Conservation (phyloP, 306 rosid genomes). For the Hylodesmum podocarpum region DNA sequence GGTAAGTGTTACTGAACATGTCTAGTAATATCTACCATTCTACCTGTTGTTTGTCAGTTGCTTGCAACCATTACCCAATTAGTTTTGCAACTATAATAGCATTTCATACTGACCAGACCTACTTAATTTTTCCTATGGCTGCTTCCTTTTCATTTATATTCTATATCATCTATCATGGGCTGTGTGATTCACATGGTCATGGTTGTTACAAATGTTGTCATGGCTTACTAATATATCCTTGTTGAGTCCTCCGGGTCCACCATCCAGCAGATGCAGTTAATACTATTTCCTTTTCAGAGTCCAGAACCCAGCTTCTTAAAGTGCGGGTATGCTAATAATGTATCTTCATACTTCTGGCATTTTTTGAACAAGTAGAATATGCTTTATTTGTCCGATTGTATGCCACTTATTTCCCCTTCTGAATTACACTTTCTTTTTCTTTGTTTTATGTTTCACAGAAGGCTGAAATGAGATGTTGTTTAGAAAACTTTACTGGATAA, state of each 20-base stretch:
- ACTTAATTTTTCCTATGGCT: not conserved
- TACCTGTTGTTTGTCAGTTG: not conserved
- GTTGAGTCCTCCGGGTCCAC: slow-evolving; percentile 61
- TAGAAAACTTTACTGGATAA: slow-evolving; percentile 67
- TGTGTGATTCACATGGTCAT: slow-evolving; percentile 6
- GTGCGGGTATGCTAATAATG: slow-evolving; percentile 60
- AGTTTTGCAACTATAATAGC: slow-evolving; percentile 5
- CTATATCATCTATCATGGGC: not conserved
- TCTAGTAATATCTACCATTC: not conserved
- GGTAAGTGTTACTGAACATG: not conserved
- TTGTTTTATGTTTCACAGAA: slow-evolving; percentile 57
- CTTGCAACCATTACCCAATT: not conserved
- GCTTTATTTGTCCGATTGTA: not conserved
- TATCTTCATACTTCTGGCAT: not conserved
- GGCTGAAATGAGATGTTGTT: slow-evolving; percentile 85
- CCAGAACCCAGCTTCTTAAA: slow-evolving; percentile 83
- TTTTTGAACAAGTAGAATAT: slow-evolving; percentile 12
- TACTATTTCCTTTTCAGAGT: slow-evolving; percentile 55
- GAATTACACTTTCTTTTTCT: not conserved
- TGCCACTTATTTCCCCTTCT: not conserved
- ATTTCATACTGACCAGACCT: not conserved
- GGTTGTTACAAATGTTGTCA: not conserved
- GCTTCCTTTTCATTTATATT: slow-evolving; percentile 1
- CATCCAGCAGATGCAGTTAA: slow-evolving; percentile 82
- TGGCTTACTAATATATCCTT: not conserved